Evolutionary conservation across 768 basidiomycete species (phyloP), one percentile per base, ranked within the genome.

Genomic region (Leccinum incarnatum): DNA sequence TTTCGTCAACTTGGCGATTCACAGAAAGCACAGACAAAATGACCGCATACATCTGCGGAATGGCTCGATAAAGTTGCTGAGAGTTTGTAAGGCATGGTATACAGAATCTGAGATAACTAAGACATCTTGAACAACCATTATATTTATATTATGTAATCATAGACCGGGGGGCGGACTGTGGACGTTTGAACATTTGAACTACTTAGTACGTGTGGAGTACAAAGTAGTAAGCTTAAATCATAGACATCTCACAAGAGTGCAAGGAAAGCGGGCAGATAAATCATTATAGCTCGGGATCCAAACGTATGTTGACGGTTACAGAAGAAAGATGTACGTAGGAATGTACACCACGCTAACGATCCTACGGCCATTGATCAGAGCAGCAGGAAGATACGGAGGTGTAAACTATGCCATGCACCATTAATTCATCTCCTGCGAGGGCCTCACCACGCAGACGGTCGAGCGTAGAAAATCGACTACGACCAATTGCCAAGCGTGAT

Each of bases 351-450:
- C 86, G 53, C 84, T 84, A 88, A 91, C 88, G 88, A 88, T 89
- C 88, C 86, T 81, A 78, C 70, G 76, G 78, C 79, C 78, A 83
- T 83, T 42, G 65, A 65, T 65, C 63, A 71, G 58, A 72, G 79
- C 78, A 75, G 77, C 72, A 81, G 85, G 88, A 85, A 88, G 89
- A 91, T 91, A 91, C 89, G 85, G 87, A 85, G 87, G 88, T 84
- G 81, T 83, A 85, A 77, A 80, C 82, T 88, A 90, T 89, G 88
- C 88, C 85, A 70, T 88, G 89, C 89, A 81, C 89, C 86, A 84
- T 85, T 86, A 87, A 68, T 91, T 85, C 85, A 88, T 91, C 87
- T 91, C 86, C 89, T 89, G 89, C 88, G 88, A 89, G 86, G 80
- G 66, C 87, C 88, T 75, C 78, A 55, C 78, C 71, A 75, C 69